phyloP scores from a whole-genome alignment of 2,329 filamentous ascomycete species.

The Bipolaris zeicola region DNA sequence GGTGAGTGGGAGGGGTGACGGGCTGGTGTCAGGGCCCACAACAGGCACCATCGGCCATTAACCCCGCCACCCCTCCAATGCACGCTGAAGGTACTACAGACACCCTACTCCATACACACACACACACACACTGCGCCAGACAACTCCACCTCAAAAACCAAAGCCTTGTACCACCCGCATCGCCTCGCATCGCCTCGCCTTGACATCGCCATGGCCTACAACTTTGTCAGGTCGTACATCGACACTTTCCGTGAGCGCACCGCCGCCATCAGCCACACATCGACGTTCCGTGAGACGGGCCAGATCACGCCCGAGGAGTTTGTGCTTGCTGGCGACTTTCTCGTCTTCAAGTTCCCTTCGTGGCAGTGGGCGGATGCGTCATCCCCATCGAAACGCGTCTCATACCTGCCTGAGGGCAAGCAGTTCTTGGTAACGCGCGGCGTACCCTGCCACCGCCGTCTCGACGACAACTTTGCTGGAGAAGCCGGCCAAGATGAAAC shows the following conservation, averaged over 20 bases:
- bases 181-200: neutral
- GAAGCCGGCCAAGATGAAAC: conserved; percentile 86
- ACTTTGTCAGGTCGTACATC: conserved; percentile 78
- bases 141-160: neutral
- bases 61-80: conserved; percentile 5
- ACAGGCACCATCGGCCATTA: conserved; percentile 10
- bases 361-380: conserved; percentile 96
- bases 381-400: conserved; percentile 75
- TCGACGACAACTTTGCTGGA: conserved; percentile 92
- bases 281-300: conserved; percentile 90
- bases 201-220: conserved; percentile 73
- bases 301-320: conserved; percentile 99
- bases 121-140: neutral
- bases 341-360: conserved; percentile 98
- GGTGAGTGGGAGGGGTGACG: conserved; percentile 10
- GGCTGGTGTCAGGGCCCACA: conserved; percentile 6
- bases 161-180: neutral
- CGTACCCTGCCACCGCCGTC: conserved; percentile 87
- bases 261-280: conserved; percentile 85
- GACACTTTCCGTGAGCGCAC: conserved; percentile 91
- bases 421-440: conserved; percentile 95
- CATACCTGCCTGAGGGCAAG: conserved; percentile 84
- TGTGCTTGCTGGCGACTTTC: conserved; percentile 91
- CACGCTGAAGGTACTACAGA: conserved; percentile 2
- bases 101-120: conserved; percentile 1